These are phyloP conservation scores for Trichoderma lentiforme DNA, from an alignment of 2,329 filamentous ascomycete genomes.

Conservation along the genomic window DNA sequence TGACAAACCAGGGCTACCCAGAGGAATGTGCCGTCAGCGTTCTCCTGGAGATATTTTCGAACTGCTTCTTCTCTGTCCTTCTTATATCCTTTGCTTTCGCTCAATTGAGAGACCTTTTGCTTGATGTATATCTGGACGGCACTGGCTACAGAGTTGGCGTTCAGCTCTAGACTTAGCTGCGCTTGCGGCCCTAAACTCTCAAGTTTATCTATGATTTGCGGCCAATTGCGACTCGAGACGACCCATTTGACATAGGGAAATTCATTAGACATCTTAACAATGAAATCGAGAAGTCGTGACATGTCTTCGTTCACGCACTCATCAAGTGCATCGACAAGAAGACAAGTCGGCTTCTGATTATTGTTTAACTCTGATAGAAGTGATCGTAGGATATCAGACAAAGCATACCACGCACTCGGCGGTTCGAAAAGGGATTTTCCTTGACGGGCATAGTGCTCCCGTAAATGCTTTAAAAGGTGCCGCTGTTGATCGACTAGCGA, in stretches of 20 bases:
- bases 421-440: conserved; percentile 39
- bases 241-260: conserved; percentile 38
- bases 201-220: conserved; percentile 35
- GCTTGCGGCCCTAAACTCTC: conserved; percentile 19
- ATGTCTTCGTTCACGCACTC: conserved; percentile 30
- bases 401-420: conserved; percentile 34
- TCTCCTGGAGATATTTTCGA: conserved; percentile 23
- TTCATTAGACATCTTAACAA: conserved; percentile 22
- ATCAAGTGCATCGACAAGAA: conserved; percentile 48
- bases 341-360: neutral
- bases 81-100: conserved; percentile 20
- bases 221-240: conserved; percentile 42
- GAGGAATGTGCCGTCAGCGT: conserved; percentile 36
- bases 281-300: conserved; percentile 36
- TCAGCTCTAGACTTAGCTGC: conserved; percentile 37
- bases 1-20: conserved; percentile 26
- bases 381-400: conserved; percentile 36
- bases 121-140: conserved; percentile 40
- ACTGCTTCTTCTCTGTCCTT: conserved; percentile 9
- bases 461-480: conserved; percentile 34
- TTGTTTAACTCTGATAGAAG: conserved; percentile 36
- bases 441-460: conserved; percentile 31
- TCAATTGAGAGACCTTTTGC: conserved; percentile 32
- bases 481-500: conserved; percentile 34
- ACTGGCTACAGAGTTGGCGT: conserved; percentile 30